Conservation (phyloP, 2,329 filamentous ascomycete species). For the Phialophora verrucosa region DNA sequence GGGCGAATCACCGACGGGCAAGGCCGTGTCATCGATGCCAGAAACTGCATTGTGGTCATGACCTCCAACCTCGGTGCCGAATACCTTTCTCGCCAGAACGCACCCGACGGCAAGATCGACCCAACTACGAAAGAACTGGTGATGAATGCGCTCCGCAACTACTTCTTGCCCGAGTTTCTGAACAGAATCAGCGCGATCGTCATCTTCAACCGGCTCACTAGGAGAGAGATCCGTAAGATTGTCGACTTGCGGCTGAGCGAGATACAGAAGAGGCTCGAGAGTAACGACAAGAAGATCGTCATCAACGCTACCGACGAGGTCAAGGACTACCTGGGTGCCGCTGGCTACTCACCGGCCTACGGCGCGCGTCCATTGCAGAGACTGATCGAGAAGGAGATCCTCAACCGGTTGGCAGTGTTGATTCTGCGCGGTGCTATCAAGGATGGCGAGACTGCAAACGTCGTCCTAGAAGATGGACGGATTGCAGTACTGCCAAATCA, state of each 20-base stretch:
- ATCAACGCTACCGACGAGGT: constrained; percentile 84
- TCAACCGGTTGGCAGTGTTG: constrained; percentile 89
- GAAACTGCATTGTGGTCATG: constrained; percentile 99
- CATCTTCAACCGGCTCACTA: constrained; percentile 97
- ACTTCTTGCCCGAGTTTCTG: constrained; percentile 97
- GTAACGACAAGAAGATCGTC: constrained; percentile 83
- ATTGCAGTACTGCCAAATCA: constrained; percentile 79
- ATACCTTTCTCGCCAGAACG: constrained; percentile 79
- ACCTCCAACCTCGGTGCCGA: constrained; percentile 97
- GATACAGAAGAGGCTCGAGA: constrained; percentile 86
- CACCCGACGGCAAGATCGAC: constrained; percentile 83
- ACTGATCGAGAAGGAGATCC: constrained; percentile 94
- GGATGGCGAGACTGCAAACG: constrained; percentile 82
- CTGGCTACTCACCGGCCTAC: constrained; percentile 94
- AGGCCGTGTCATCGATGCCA: constrained; percentile 90
- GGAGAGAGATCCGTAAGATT: constrained; percentile 88
- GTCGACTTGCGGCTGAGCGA: constrained; percentile 87
- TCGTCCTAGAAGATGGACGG: constrained; percentile 79
- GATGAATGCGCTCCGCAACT: constrained; percentile 87
- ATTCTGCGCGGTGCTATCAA: constrained; percentile 83
- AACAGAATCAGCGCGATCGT: constrained; percentile 96
- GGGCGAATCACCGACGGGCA: constrained; percentile 98
- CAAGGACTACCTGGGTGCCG: constrained; percentile 88
- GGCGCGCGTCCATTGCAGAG: constrained; percentile 86
- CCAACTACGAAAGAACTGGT: constrained; percentile 84